Conservation (phyloP, 371 early-diverging fungal genomes). For the Umbelopsis sp. region DNA sequence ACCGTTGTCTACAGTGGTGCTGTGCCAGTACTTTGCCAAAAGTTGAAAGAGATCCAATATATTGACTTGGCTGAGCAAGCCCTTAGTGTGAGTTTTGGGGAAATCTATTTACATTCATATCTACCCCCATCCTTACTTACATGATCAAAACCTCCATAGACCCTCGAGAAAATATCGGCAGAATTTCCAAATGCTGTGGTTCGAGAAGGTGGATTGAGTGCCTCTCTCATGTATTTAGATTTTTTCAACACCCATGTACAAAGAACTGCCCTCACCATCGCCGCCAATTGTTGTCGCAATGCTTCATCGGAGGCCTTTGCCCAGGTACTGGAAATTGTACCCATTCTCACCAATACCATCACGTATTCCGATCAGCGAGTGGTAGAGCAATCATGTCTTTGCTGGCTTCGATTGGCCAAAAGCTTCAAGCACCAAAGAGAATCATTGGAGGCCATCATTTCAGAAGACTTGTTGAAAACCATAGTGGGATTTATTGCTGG, state of each 20-base stretch:
- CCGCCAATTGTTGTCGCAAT: slow-evolving; percentile 77
- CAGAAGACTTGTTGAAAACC: slow-evolving; percentile 47
- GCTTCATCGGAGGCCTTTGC: slow-evolving; percentile 59
- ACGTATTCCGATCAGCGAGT: slow-evolving; percentile 73
- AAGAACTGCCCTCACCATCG: slow-evolving; percentile 79
- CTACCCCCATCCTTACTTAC: not conserved
- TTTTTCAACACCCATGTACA: slow-evolving; percentile 90
- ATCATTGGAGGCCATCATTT: slow-evolving; percentile 55
- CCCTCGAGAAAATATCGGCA: slow-evolving; percentile 74
- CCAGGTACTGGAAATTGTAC: slow-evolving; percentile 72
- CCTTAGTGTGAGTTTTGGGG: slow-evolving; percentile 53
- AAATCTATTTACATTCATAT: not conserved
- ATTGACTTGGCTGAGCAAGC: slow-evolving; percentile 93
- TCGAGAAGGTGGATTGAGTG: slow-evolving; percentile 77
- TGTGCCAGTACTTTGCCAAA: slow-evolving; percentile 72
- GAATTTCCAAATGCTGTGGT: slow-evolving; percentile 78
- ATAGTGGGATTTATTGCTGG: slow-evolving; percentile 47
- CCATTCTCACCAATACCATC: slow-evolving; percentile 72
- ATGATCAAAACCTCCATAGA: slow-evolving; percentile 29
- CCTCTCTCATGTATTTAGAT: slow-evolving; percentile 85
- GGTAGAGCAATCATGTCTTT: slow-evolving; percentile 71
- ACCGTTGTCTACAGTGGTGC: slow-evolving; percentile 75
- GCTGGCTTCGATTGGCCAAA: slow-evolving; percentile 68
- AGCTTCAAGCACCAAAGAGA: slow-evolving; percentile 58
- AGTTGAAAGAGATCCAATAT: slow-evolving; percentile 82